phyloP scores from a whole-genome alignment of 768 basidiomycete species.

The Panaeolus papilionaceus region DNA sequence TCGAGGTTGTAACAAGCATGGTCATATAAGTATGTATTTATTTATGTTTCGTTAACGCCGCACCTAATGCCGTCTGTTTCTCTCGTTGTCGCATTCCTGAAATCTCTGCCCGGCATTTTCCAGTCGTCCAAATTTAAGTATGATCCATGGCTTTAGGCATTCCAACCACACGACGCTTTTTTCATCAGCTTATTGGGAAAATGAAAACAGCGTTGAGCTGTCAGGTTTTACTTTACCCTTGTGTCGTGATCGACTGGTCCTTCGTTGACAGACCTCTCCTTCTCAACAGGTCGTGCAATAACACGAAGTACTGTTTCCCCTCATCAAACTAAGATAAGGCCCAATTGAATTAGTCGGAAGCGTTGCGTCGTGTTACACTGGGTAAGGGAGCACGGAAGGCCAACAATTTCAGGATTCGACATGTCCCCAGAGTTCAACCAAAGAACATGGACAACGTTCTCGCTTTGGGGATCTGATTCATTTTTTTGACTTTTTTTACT shows the following conservation, averaged over 20 bases:
- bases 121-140: conserved; percentile 2
- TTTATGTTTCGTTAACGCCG: conserved; percentile 7
- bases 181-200: not conserved
- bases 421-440: not conserved
- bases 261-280: conserved; percentile 2
- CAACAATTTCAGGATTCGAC: not conserved
- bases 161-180: not conserved
- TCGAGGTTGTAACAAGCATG: not conserved
- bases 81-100: not conserved
- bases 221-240: not conserved
- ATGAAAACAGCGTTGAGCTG: conserved; percentile 1
- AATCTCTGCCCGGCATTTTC: not conserved
- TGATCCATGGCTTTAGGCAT: conserved; percentile 8
- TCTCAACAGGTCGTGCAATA: not conserved
- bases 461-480: not conserved
- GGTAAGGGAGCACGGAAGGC: not conserved
- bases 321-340: not conserved
- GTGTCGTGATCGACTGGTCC: not conserved
- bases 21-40: not conserved
- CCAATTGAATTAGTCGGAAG: not conserved
- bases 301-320: not conserved
- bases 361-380: not conserved
- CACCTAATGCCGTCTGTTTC: not conserved
- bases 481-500: not conserved
- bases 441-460: not conserved